Evolutionary conservation across 495 filamentous ascomycete species (phyloP).

Genomic region (Neurospora intermedia): DNA sequence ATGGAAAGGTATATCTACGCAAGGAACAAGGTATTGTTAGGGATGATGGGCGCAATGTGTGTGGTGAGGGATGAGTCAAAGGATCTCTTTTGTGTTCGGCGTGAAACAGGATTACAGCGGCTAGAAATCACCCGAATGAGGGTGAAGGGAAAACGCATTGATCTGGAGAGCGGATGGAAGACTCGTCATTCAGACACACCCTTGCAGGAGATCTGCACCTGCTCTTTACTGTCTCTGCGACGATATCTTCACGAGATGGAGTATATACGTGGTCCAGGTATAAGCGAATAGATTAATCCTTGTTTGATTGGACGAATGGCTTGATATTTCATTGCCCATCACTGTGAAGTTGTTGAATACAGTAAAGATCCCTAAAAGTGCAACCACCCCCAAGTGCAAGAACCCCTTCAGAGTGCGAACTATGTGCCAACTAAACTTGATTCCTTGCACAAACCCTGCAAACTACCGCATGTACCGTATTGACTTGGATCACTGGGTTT

Average conservation of each 20-base stretch:
- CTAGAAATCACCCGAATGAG: neutral
- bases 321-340: neutral
- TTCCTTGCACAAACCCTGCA: too few relatives aligned
- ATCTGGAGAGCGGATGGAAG: neutral
- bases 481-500: too few relatives aligned
- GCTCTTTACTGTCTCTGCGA: neutral
- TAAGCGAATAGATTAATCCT: neutral
- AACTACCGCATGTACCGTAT: too few relatives aligned
- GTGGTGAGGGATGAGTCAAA: neutral
- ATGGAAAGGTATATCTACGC: neutral
- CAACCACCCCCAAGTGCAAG: neutral
- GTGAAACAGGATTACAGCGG: neutral
- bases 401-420: neutral
- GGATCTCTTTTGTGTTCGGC: neutral
- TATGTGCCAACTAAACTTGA: too few relatives aligned
- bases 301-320: neutral
- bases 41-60: neutral
- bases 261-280: neutral
- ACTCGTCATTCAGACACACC: neutral
- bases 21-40: neutral
- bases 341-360: neutral
- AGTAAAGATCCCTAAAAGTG: neutral
- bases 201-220: neutral
- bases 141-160: neutral
- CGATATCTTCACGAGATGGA: neutral